Evolutionary conservation across 163 green algal species (phyloP).

Genomic region (Dunaliella salina): DNA sequence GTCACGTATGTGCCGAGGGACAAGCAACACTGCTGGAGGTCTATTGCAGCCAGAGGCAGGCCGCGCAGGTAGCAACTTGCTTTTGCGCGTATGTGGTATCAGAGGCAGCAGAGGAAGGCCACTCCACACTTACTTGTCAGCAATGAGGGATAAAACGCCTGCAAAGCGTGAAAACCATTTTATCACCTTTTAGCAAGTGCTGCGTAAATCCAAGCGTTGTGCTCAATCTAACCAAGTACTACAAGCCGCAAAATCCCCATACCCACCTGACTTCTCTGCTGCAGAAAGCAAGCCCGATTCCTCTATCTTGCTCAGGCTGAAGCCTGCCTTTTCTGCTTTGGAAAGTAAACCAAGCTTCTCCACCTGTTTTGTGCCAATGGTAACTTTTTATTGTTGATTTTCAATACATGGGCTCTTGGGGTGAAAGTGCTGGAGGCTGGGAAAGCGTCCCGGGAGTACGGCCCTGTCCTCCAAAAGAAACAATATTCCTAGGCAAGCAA

Average conservation of each 20-base stretch:
- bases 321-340: constrained; percentile 64
- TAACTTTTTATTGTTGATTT: no score
- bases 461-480: no score
- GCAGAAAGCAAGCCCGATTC: constrained; percentile 63
- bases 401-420: no score
- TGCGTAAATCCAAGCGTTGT: no score
- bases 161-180: no score
- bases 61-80: not conserved
- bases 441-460: no score
- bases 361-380: constrained; percentile 34
- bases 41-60: not conserved
- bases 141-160: not conserved
- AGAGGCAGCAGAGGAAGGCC: no score
- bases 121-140: not conserved
- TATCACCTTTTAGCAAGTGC: no score
- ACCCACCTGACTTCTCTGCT: constrained; percentile 63
- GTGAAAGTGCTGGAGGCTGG: no score
- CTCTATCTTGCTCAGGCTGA: constrained; percentile 73
- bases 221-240: no score
- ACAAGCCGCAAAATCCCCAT: no score
- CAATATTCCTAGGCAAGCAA: no score
- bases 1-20: not conserved
- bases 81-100: not conserved
- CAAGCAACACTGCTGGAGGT: not conserved
- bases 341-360: constrained; percentile 68